Evolutionary conservation across 331 rosid species (phyloP).

Genomic region (Spiraea crenata): DNA sequence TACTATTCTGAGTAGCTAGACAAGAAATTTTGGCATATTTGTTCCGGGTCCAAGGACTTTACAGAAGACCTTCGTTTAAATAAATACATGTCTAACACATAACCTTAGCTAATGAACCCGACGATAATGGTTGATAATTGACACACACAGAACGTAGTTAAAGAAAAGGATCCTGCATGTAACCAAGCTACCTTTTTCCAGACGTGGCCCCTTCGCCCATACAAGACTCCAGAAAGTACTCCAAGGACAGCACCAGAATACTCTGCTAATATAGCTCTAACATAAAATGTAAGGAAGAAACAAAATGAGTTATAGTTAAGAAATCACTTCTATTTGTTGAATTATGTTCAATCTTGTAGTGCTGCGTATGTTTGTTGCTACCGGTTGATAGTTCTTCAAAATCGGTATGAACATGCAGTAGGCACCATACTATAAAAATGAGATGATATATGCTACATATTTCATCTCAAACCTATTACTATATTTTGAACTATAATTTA

Average conservation of each 20-base stretch:
- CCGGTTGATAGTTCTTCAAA: background rate
- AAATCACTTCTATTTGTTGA: constrained; percentile 7
- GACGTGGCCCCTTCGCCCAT: constrained; percentile 70
- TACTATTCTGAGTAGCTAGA: background rate
- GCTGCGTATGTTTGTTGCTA: background rate
- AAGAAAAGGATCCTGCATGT: constrained; percentile 15
- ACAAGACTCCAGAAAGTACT: constrained; percentile 82
- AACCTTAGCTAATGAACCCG: background rate
- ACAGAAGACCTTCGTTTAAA: constrained; percentile 5
- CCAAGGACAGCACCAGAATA: constrained; percentile 98
- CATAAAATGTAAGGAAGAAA: constrained; percentile 21
- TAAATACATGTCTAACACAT: constrained; percentile 1
- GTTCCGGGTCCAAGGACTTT: background rate
- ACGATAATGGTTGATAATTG: background rate
- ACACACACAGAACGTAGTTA: constrained; percentile 2
- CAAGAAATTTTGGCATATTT: constrained; percentile 5
- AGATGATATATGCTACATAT: background rate
- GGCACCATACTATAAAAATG: background rate
- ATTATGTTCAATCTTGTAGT: constrained; percentile 4
- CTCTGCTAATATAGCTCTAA: constrained; percentile 91
- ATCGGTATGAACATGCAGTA: background rate
- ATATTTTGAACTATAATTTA: constrained; percentile 6
- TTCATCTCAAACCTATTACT: background rate
- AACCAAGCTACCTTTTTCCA: constrained; percentile 81
- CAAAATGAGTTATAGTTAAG: background rate